Evolutionary conservation across 441 rosid species (phyloP), one percentile per base, ranked within the genome.

Genomic region (Gossypium davidsonii): DNA sequence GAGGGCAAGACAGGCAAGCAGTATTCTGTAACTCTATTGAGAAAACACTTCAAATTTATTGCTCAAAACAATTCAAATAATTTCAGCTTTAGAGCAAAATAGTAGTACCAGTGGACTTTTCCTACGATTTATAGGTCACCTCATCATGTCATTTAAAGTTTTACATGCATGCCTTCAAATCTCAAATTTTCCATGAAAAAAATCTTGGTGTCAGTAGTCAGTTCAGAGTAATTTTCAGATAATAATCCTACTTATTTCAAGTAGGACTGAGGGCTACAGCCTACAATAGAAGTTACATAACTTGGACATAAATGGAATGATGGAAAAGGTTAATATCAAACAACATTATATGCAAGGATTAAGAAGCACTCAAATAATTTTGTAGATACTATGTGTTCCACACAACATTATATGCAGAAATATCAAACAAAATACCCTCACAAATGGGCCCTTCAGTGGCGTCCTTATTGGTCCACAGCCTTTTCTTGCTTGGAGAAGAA

Each of bases 401-500:
- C 15, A 67, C 48, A 70, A 71, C 34, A 26, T 20, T 3, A 14
- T 15, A 53, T 14, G 56, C 51, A 57, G n/a, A 39, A 68, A 72
- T 73, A 39, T 52, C 46, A 37, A 72, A 34, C 6, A 62, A 67
- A 56, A 67, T 76, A 86, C 86, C 86, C 77, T 83, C 84, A 81
- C 74, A 76, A 57, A 34, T 73, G 10, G 74, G 59, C 76, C 77
- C 84, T 76, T 85, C 87, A 55, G 75, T 67, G 75, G 70, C 71
- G 70, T 75, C 79, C 55, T 26, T 74, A 72, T 87, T 80, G 59
- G 71, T 57, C 55, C 56, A 72, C 70, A 75, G 79, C 78, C 77
- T 81, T 85, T 83, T 89, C 85, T 80, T 85, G 60, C 76, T 59
- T 4, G 61, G 77, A 69, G 82, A 80, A 80, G 77, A 74, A 73